Conservation (phyloP, 768 basidiomycete species). For the Tephrocybe rancida region DNA sequence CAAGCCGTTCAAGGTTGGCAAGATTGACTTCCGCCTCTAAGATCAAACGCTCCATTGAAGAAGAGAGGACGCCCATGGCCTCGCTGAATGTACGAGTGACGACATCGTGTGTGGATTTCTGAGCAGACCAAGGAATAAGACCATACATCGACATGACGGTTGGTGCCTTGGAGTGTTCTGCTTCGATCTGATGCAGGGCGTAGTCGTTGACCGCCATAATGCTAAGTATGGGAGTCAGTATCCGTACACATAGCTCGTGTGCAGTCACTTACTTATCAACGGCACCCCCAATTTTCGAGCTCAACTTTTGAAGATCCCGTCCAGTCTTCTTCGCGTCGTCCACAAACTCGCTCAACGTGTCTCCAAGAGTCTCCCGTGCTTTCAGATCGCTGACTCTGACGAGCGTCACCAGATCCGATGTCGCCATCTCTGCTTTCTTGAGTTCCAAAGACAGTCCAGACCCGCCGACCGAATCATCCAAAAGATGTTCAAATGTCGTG, state of each 20-base stretch:
- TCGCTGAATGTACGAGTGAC: slow-evolving; percentile 57
- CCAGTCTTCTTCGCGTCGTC: slow-evolving; percentile 63
- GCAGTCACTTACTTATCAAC: slow-evolving; percentile 64
- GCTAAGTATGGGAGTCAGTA: slow-evolving; percentile 35
- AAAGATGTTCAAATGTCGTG: slow-evolving; percentile 61
- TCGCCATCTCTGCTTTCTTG: slow-evolving; percentile 80
- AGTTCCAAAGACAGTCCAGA: slow-evolving; percentile 66
- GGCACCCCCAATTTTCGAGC: slow-evolving; percentile 69
- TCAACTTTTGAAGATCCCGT: slow-evolving; percentile 60
- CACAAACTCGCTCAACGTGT: slow-evolving; percentile 54
- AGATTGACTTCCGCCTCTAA: slow-evolving; percentile 67
- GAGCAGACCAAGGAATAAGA: slow-evolving; percentile 41
- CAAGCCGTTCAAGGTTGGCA: slow-evolving; percentile 60
- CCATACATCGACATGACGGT: slow-evolving; percentile 32
- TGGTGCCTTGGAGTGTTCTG: slow-evolving; percentile 36
- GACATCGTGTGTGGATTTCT: slow-evolving; percentile 41
- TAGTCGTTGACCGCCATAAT: slow-evolving; percentile 77
- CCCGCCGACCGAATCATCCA: slow-evolving; percentile 60
- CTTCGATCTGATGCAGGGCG: slow-evolving; percentile 60
- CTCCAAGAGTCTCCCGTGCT: slow-evolving; percentile 58
- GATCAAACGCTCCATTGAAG: slow-evolving; percentile 54
- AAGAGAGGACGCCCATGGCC: slow-evolving; percentile 62
- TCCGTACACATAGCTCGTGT: background rate
- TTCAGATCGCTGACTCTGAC: slow-evolving; percentile 65
- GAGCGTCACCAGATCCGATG: slow-evolving; percentile 62